A percentile compares a stretch with the other conserved stretches of the same genome.
phyloP scores from a whole-genome alignment of 805 yeast genomes.

The Candida nonsorbophila region DNA sequence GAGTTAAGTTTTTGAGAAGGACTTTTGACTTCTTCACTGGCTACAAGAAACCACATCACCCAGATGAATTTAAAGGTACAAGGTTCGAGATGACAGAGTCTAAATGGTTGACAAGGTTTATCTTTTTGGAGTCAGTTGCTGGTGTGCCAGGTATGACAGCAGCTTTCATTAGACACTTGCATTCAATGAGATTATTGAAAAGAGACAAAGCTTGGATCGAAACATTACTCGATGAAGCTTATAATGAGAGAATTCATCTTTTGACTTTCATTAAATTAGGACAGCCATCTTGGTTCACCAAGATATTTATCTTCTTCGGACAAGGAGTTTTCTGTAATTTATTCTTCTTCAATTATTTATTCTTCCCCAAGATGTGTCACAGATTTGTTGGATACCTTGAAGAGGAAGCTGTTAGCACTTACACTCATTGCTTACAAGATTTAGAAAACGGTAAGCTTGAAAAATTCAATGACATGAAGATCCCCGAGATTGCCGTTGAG shows the following conservation, averaged over 20 bases:
- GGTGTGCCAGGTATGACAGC: conserved; percentile 83
- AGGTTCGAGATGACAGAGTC: conserved; percentile 52
- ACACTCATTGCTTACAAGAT: conserved; percentile 51
- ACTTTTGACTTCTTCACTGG: conserved; percentile 63
- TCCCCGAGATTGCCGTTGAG: conserved; percentile 57
- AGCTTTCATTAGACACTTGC: conserved; percentile 64
- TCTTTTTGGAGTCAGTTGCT: conserved; percentile 67
- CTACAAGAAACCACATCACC: conserved; percentile 49
- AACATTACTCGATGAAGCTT: conserved; percentile 68
- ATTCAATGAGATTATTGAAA: conserved; percentile 53
- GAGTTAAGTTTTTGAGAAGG: conserved; percentile 40
- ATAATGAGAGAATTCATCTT: conserved; percentile 74
- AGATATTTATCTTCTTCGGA: conserved; percentile 50
- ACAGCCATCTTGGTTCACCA: conserved; percentile 55
- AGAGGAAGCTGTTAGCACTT: conserved; percentile 71
- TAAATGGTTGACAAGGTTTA: conserved; percentile 59
- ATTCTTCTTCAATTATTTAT: conserved; percentile 55
- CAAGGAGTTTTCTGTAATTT: conserved; percentile 68
- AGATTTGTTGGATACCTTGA: conserved; percentile 74
- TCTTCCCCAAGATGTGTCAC: conserved; percentile 62
- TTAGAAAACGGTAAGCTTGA: conserved; percentile 50
- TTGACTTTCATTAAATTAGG: conserved; percentile 63
- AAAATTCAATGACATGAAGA: conserved; percentile 35
- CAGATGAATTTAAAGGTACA: conserved; percentile 28
- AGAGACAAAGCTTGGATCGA: conserved; percentile 75